Percentiles rank a stretch among this genome's conserved stretches.
Conservation (phyloP, 352 stramenopile genomes). For the Globisporangium spiculum region DNA sequence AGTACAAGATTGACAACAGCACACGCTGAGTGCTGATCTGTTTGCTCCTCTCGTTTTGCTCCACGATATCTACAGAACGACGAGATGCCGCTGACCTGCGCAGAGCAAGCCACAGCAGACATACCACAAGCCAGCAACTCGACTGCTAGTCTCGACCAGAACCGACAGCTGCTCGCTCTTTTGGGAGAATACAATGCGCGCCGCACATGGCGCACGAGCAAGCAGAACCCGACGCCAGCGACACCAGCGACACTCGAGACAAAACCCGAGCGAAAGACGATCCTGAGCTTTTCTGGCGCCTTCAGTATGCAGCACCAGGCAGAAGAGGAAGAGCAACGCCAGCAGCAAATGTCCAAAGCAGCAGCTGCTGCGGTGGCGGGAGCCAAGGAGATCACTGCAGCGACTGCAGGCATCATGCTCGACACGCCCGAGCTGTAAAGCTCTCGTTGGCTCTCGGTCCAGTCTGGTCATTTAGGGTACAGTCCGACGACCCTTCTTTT, state of each 20-base stretch:
- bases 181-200: constrained; percentile 43
- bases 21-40: neutral
- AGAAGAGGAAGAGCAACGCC: neutral
- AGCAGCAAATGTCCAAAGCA: neutral
- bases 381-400: neutral
- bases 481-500: neutral
- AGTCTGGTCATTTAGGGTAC: neutral
- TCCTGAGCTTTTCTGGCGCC: constrained; percentile 34
- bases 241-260: neutral
- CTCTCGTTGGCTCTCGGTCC: neutral
- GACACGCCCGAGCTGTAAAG: constrained; percentile 25
- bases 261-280: constrained; percentile 6
- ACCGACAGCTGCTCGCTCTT: constrained; percentile 35
- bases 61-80: constrained; percentile 36
- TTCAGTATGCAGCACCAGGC: constrained; percentile 19
- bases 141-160: constrained; percentile 22
- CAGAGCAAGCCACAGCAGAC: constrained; percentile 24
- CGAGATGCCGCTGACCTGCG: constrained; percentile 60
- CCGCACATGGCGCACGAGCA: constrained; percentile 44
- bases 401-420: constrained; percentile 24
- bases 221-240: neutral
- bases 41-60: neutral
- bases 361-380: neutral
- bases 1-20: neutral
- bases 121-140: constrained; percentile 5